Percentiles rank a stretch among this genome's conserved stretches.
phyloP scores from a whole-genome alignment of 371 early-diverging fungal species.

The Apophysomyces ossiformis region DNA sequence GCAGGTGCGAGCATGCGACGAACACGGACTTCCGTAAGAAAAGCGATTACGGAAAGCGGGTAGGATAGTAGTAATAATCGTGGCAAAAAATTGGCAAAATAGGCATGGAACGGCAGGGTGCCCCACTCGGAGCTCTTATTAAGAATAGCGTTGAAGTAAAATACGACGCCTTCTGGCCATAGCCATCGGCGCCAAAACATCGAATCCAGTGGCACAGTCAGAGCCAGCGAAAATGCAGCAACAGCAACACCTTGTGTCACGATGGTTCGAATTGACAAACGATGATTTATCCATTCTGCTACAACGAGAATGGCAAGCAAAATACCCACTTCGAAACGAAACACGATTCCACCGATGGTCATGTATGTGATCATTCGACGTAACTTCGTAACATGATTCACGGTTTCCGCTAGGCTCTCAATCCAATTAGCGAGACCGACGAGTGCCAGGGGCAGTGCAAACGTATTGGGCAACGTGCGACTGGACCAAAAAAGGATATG shows the following conservation, averaged over 20 bases:
- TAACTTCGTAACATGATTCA: constrained; percentile 31
- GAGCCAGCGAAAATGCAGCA: constrained; percentile 38
- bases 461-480: constrained; percentile 86
- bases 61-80: constrained; percentile 71
- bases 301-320: constrained; percentile 47
- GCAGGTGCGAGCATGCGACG: constrained; percentile 64
- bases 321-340: constrained; percentile 83
- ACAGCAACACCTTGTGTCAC: constrained; percentile 41
- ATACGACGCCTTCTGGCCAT: constrained; percentile 90
- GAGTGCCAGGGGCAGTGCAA: constrained; percentile 75
- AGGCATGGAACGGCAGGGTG: constrained; percentile 74
- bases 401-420: constrained; percentile 21
- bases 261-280: constrained; percentile 29
- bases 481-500: constrained; percentile 89
- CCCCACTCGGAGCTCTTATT: constrained; percentile 88
- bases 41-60: constrained; percentile 63
- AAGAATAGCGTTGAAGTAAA: constrained; percentile 85
- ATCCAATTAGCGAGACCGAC: constrained; percentile 49
- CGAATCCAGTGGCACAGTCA: constrained; percentile 78
- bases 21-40: constrained; percentile 40
- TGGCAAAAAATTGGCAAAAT: constrained; percentile 78
- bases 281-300: constrained; percentile 37
- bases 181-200: constrained; percentile 77
- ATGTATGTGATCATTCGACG: constrained; percentile 60
- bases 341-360: constrained; percentile 69